Percentiles rank a stretch among this genome's conserved stretches.
Evolutionary conservation across 768 basidiomycete species (phyloP).

Genomic region (Collybia mongolica): DNA sequence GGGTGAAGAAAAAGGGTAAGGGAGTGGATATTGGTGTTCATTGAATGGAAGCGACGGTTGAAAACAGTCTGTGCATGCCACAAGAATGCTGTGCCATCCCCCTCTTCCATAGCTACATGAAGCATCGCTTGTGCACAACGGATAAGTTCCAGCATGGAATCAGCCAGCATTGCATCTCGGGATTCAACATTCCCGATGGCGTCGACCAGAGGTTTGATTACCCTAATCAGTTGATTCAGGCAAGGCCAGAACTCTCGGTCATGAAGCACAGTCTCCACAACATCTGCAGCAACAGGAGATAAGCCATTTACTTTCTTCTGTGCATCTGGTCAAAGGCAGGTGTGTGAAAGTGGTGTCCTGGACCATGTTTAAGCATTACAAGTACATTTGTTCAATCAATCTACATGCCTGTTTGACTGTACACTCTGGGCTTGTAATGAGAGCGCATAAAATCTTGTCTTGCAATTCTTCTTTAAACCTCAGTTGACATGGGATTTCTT

Average conservation of each 20-base stretch:
- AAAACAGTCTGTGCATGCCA: constrained; percentile 23
- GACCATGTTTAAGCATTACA: no score
- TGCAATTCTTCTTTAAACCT: constrained; percentile 12
- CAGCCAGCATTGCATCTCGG: neutral
- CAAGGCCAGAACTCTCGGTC: neutral
- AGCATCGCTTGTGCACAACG: neutral
- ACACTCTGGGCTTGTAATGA: constrained; percentile 20
- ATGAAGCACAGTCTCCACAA: neutral
- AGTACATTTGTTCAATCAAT: no score
- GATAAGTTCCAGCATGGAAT: constrained; percentile 1
- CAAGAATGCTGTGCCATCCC: constrained; percentile 5
- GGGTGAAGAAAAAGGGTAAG: constrained; percentile 34
- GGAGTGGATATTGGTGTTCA: constrained; percentile 29
- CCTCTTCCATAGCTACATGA: neutral
- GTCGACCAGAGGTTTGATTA: neutral
- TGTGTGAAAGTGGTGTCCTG: neutral
- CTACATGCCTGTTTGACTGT: no score
- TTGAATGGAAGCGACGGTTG: constrained; percentile 25
- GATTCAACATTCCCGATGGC: neutral
- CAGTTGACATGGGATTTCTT: constrained; percentile 9
- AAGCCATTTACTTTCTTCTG: neutral
- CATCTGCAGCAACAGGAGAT: neutral
- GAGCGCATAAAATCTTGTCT: constrained; percentile 16
- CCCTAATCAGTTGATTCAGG: constrained; percentile 14
- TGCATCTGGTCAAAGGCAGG: neutral